Conservation (phyloP, 2,329 filamentous ascomycete genomes). For the Plenodomus lindquistii region DNA sequence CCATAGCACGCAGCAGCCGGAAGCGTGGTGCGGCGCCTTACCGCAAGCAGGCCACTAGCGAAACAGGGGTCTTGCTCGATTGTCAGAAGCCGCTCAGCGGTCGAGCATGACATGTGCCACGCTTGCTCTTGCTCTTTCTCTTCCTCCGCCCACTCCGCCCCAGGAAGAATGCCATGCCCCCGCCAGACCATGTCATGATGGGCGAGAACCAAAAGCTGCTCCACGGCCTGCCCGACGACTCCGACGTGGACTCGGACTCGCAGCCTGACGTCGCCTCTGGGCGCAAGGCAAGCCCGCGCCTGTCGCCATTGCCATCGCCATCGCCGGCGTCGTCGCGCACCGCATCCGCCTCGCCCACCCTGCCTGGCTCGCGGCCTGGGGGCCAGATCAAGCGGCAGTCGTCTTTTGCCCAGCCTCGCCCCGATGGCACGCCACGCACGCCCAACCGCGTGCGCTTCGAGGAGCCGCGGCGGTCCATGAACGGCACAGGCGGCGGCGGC, state of each 20-base stretch:
- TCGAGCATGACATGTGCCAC: too few species aligned
- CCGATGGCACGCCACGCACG: conserved; percentile 62
- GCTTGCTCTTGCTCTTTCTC: too few species aligned
- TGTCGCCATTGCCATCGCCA: conserved; percentile 21
- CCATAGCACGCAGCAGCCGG: background rate
- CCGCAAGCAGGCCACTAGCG: background rate
- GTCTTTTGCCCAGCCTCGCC: conserved; percentile 52
- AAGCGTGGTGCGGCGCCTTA: background rate
- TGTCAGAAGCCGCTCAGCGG: background rate
- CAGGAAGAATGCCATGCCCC: background rate
- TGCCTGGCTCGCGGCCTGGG: conserved; percentile 28
- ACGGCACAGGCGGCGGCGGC: conserved; percentile 28
- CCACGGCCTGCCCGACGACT: conserved; percentile 38
- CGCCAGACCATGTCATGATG: conserved; percentile 41
- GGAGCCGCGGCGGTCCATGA: conserved; percentile 41
- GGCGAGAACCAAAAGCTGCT: conserved; percentile 46
- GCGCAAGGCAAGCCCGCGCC: conserved; percentile 15
- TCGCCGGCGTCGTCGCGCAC: conserved; percentile 34
- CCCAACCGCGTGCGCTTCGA: conserved; percentile 77
- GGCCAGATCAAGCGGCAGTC: conserved; percentile 42
- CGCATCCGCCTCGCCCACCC: conserved; percentile 34
- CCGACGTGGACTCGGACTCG: conserved; percentile 32
- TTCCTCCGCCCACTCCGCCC: too few species aligned
- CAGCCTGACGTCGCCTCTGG: conserved; percentile 1
- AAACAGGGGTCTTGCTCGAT: background rate